Evolutionary conservation across 164 flowering plant genomes (phyloP).

Genomic region (Tetracentron sinense): DNA sequence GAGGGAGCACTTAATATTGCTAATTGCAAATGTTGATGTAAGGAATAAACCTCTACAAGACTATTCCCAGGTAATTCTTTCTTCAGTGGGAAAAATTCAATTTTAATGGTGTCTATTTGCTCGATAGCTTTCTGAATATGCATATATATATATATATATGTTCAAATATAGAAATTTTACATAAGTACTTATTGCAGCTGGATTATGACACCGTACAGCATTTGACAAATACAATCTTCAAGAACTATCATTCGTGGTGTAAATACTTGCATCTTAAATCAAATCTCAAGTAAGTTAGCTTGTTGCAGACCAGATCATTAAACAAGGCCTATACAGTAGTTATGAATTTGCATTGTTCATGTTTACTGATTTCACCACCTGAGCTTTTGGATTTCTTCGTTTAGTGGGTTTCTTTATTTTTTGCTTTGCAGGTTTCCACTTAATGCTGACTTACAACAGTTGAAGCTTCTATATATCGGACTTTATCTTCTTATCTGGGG

Average conservation of each 20-base stretch:
- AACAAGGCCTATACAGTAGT: background rate
- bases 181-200: conserved; percentile 48
- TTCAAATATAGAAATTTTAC: conserved; percentile 7
- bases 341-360: background rate
- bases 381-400: background rate
- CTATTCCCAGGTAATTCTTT: conserved; percentile 41
- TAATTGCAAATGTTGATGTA: conserved; percentile 79
- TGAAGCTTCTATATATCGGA: conserved; percentile 77
- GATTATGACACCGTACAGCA: conserved; percentile 38
- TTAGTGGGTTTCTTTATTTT: too few species aligned
- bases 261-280: conserved; percentile 59
- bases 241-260: conserved; percentile 91
- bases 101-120: conserved; percentile 2
- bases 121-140: background rate
- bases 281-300: conserved; percentile 50
- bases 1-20: conserved; percentile 91
- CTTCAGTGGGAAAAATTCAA: background rate
- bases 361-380: background rate
- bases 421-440: conserved; percentile 36
- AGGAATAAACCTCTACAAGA: conserved; percentile 40
- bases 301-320: conserved; percentile 1
- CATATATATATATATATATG: background rate
- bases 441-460: conserved; percentile 53
- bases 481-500: conserved; percentile 99
- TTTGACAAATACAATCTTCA: conserved; percentile 61